Evolutionary conservation across 2,329 filamentous ascomycete genomes (phyloP).

Genomic region (Tricladium varicosporioides): DNA sequence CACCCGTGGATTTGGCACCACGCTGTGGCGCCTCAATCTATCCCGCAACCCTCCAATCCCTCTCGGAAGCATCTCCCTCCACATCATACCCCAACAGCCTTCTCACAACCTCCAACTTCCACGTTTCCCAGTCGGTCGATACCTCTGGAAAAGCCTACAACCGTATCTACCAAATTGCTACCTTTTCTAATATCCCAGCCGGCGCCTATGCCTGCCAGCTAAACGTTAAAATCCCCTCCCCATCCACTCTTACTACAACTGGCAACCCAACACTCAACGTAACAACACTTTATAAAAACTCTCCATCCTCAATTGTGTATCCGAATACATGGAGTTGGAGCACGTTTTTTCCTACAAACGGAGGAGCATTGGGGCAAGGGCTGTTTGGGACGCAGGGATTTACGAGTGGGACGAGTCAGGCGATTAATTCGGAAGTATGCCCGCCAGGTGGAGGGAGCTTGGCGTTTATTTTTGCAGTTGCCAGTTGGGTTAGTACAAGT

Average conservation of each 20-base stretch:
- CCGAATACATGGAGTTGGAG: slow-evolving; percentile 14
- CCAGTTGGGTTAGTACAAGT: slow-evolving; percentile 5
- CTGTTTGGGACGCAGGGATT: slow-evolving; percentile 36
- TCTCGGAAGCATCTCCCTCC: slow-evolving; percentile 16
- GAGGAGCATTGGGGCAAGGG: slow-evolving; percentile 35
- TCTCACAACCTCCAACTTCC: slow-evolving; percentile 6
- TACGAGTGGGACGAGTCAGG: slow-evolving; percentile 4
- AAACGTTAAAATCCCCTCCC: slow-evolving; percentile 14
- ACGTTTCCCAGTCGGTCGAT: slow-evolving; percentile 12
- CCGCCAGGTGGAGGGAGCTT: slow-evolving; percentile 11
- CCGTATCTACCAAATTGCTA: slow-evolving; percentile 17
- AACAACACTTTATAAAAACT: slow-evolving; percentile 11
- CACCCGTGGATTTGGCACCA: slow-evolving; percentile 18
- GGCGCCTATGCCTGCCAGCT: slow-evolving; percentile 19
- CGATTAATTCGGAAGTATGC: slow-evolving; percentile 21
- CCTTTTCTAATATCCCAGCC: slow-evolving; percentile 17
- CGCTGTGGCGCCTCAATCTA: slow-evolving; percentile 18
- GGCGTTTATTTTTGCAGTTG: slow-evolving; percentile 18
- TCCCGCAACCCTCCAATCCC: slow-evolving; percentile 18
- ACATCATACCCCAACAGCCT: slow-evolving; percentile 2
- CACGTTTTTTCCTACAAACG: slow-evolving; percentile 8
- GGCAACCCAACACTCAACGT: slow-evolving; percentile 18
- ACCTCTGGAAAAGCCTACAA: slow-evolving; percentile 4
- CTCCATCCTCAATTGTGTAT: slow-evolving; percentile 3
- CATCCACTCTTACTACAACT: slow-evolving; percentile 12